phyloP scores from a whole-genome alignment of 495 filamentous ascomycete species.

The Penicillium riverlandense region DNA sequence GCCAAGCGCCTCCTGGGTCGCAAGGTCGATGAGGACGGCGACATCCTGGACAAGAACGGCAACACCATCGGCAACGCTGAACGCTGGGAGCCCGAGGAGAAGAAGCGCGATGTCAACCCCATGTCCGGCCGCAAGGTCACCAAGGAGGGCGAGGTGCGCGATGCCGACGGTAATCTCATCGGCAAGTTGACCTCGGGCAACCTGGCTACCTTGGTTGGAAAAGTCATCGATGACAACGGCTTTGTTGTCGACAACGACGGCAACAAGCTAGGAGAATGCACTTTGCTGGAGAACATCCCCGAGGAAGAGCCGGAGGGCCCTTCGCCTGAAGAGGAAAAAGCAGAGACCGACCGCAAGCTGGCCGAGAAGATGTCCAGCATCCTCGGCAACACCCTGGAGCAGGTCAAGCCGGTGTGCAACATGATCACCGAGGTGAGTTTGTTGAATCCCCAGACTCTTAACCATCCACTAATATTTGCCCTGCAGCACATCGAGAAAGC shows the following conservation, averaged over 20 bases:
- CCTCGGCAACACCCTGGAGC: conserved; percentile 72
- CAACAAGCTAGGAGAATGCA: conserved; percentile 72
- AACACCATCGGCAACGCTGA: conserved; percentile 77
- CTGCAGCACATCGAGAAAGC: conserved; percentile 67
- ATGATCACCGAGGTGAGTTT: conserved; percentile 70
- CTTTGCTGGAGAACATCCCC: conserved; percentile 70
- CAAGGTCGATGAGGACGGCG: conserved; percentile 74
- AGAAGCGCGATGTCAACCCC: conserved; percentile 56
- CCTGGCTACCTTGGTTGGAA: conserved; percentile 60
- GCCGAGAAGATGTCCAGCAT: conserved; percentile 71
- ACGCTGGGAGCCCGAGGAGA: conserved; percentile 72
- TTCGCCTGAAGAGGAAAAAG: conserved; percentile 42
- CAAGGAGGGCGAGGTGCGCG: conserved; percentile 74
- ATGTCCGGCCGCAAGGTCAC: conserved; percentile 76
- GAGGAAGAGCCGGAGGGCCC: conserved; percentile 29
- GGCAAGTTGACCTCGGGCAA: conserved; percentile 73
- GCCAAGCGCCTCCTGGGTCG: conserved; percentile 64
- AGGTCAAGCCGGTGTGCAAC: conserved; percentile 76
- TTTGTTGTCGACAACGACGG: conserved; percentile 79
- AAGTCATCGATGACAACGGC: conserved; percentile 79
- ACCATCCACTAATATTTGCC: conserved; percentile 11
- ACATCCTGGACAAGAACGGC: conserved; percentile 74
- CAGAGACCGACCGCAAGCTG: conserved; percentile 63
- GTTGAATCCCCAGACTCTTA: too few relatives aligned
- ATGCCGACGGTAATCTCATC: conserved; percentile 73